Base-by-base conservation (phyloP, 1,139 yeast genomes). In the Candida pseudoviswanathii region DNA sequence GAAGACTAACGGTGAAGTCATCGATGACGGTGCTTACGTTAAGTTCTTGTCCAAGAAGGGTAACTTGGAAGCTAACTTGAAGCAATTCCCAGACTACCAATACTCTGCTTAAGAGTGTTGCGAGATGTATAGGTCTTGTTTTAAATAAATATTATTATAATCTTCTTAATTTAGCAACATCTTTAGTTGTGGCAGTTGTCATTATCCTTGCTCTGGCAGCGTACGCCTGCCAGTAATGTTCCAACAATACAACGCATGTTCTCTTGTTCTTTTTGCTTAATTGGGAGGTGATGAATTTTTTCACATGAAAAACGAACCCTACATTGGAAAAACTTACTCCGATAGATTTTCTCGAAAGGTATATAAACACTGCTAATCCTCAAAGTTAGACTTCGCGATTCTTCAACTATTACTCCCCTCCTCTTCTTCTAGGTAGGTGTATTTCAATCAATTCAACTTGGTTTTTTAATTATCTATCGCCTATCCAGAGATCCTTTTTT, bases 21-120 rank as follows among this genome's bases (percentile, higher is more conserved):
- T 89, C 83, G 98, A 92, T 70, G 99, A 94, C 70, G 99, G 99
- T 88, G 96, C 98, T 75, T 94, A 87, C 81, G 98, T 94, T 72
- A 94, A 94, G 87, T 94, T 94, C 91, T 85, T 94, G 81, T 80
- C 96, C 75, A 89, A 80, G 81, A 92, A 90, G 86, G 99, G 99
- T 83, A 84, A 88, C 66, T 85, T 94, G 74, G 96, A 87, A 73
- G 80, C 82, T 70, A 90, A 92, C 94, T 83, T 91, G 84, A 81
- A 79, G 72, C 88, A 86, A 75, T 94, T 94, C 97, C 99, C 99
- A 77, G 89, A 89, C 72, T 88, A 74, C 89, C 86, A 84, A 67
- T 77, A 73, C 75, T 71, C 78, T 62, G 79, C 71, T 66, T 67
- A 68, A 60, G 59, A 48, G 22, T 36, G 27, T 36, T 36, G 39